Base-by-base conservation (phyloP, 192 early-diverging fungal species). In the Haplosporangium gracile region DNA sequence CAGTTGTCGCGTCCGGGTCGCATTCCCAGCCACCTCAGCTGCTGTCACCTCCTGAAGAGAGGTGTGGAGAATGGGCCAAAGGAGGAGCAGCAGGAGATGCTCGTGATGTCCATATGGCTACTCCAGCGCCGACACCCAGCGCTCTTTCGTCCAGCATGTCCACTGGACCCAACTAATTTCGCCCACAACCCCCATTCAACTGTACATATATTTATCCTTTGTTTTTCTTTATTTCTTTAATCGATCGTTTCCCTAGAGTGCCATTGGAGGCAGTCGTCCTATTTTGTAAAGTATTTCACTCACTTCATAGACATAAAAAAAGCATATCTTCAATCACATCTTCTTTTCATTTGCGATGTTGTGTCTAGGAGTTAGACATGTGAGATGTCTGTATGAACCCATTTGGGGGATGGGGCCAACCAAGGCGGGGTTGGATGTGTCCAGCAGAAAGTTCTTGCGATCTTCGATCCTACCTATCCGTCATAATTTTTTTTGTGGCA, bases 11-110 rank as follows among this genome's bases (percentile, higher is more conserved):
- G 18, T 77, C 76, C 11, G 75, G 47, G 15, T 40, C 55, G 20
- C 42, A n/a, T 16, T 9, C 43, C 1, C 75, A 72, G n/a, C 81
- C 70, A 38, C 53, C 75, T 8, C 81, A 82, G 42, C 38, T 82
- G 60, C 76, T 82, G 18, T 82, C 81, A 24, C 81, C 81, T 32
- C 81, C 81, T 24, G 81, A 77, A 53, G 81, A 82, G 26, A 82
- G 49, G 60, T 75, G 77, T 7, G 63, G 60, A 22, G 15, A n/a
- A 6, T 77, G 75, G 75, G 53, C 65, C 7, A 75, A 72, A 51
- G 20, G 49, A 51, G 49, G 49, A 20, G 11, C 11, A 18, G 71
- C 7, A 45, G 29, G 60, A 2, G 29, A 65, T 32, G 29, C 13
- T 26, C 55, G 16, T 18, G 60, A 65, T 13, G 60, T 65, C 26